Evolutionary conservation across 495 filamentous ascomycete species (phyloP).

Genomic region (Aspergillus affinis): DNA sequence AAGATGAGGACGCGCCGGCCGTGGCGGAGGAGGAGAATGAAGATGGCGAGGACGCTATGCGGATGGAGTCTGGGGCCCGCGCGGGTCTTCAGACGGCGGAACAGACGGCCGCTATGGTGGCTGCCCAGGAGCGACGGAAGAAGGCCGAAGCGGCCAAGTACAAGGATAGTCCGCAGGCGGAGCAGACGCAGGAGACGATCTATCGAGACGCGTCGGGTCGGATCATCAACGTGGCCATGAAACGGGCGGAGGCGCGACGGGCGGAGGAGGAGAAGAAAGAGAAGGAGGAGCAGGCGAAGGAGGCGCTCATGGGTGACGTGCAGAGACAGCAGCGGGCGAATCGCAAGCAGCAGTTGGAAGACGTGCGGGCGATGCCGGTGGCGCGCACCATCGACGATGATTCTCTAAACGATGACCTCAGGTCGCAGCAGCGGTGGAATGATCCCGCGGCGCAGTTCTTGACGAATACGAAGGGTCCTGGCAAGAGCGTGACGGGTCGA

Average conservation of each 20-base stretch:
- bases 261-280: slow-evolving; percentile 68
- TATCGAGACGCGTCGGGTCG: slow-evolving; percentile 92
- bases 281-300: slow-evolving; percentile 59
- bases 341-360: slow-evolving; percentile 61
- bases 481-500: slow-evolving; percentile 55
- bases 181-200: slow-evolving; percentile 69
- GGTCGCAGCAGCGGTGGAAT: slow-evolving; percentile 76
- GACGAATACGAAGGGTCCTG: slow-evolving; percentile 46
- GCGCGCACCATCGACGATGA: slow-evolving; percentile 79
- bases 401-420: slow-evolving; percentile 80
- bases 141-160: slow-evolving; percentile 42
- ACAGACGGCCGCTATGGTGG: slow-evolving; percentile 72
- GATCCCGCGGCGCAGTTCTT: slow-evolving; percentile 89
- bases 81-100: slow-evolving; percentile 83
- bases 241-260: slow-evolving; percentile 76
- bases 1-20: slow-evolving; percentile 47
- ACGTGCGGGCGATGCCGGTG: slow-evolving; percentile 77
- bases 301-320: slow-evolving; percentile 78
- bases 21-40: slow-evolving; percentile 32
- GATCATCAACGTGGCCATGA: slow-evolving; percentile 87
- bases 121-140: slow-evolving; percentile 61
- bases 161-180: slow-evolving; percentile 38
- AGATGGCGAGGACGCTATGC: slow-evolving; percentile 27
- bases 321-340: slow-evolving; percentile 62
- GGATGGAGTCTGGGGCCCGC: slow-evolving; percentile 80